Percentiles rank a stretch among this genome's conserved stretches.
Evolutionary conservation across 106 monocot species (phyloP).

Genomic region (Phalaenopsis aphrodite): DNA sequence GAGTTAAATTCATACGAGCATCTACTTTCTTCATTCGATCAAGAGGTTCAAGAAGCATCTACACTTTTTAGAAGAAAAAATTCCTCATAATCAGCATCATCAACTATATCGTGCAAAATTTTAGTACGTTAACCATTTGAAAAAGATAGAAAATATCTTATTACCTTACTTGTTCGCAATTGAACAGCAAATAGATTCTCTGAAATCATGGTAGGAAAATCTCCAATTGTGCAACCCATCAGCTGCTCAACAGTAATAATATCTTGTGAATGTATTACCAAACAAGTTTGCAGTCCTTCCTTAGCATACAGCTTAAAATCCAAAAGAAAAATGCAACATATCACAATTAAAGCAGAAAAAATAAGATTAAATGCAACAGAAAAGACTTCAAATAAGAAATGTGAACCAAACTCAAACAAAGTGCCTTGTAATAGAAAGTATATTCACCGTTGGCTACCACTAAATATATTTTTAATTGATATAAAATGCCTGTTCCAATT

Average conservation of each 20-base stretch:
- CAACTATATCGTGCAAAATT: not conserved
- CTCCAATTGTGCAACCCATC: slow-evolving; percentile 70
- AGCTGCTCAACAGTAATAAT: slow-evolving; percentile 51
- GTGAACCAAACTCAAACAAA: not conserved
- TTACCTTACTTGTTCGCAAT: slow-evolving; percentile 79
- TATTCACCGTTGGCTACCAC: not conserved
- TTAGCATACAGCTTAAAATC: slow-evolving; percentile 64
- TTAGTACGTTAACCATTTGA: not conserved
- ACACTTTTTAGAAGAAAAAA: slow-evolving; percentile 14
- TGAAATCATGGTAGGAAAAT: slow-evolving; percentile 33
- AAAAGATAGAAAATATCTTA: not conserved
- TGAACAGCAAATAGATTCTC: slow-evolving; percentile 63
- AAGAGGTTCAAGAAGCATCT: slow-evolving; percentile 92
- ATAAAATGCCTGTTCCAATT: no score
- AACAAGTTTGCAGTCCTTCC: slow-evolving; percentile 74
- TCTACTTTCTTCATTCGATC: slow-evolving; percentile 85
- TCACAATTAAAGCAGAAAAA: not conserved
- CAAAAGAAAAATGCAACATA: not conserved
- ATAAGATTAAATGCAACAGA: not conserved
- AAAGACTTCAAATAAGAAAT: not conserved
- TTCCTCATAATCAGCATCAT: not conserved
- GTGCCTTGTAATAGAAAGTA: not conserved
- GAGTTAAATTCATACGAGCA: slow-evolving; percentile 69
- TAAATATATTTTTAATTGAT: no score
- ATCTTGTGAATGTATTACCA: slow-evolving; percentile 85